Conservation (phyloP, 805 yeast species). For the Cyberlindnera xishuangbannaensis region DNA sequence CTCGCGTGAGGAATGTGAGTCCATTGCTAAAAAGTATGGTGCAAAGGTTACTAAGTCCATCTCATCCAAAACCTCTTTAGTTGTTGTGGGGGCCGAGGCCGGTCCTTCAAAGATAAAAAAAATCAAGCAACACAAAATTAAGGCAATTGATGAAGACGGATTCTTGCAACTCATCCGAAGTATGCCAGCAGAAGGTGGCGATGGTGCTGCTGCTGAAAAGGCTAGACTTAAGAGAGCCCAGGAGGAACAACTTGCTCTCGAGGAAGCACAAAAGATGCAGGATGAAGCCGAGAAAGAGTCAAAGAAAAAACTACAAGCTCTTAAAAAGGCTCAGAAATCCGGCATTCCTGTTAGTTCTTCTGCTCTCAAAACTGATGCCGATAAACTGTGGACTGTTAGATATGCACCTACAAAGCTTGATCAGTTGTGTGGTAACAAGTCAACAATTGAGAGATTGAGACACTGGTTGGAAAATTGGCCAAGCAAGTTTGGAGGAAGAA, state of each 20-base stretch:
- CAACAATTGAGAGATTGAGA: slow-evolving; percentile 57
- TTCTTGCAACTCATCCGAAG: slow-evolving; percentile 63
- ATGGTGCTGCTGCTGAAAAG: slow-evolving; percentile 68
- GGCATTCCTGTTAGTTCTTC: slow-evolving; percentile 20
- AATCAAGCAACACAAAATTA: slow-evolving; percentile 65
- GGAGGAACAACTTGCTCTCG: slow-evolving; percentile 53
- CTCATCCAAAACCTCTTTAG: slow-evolving; percentile 78
- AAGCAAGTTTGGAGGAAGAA: slow-evolving; percentile 46
- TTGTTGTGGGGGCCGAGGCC: slow-evolving; percentile 92
- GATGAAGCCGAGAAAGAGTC: slow-evolving; percentile 38
- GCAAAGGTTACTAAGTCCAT: slow-evolving; percentile 86
- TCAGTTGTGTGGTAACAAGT: slow-evolving; percentile 90
- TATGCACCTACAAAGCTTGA: slow-evolving; percentile 76
- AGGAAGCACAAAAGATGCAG: slow-evolving; percentile 44
- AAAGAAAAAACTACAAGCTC: slow-evolving; percentile 24
- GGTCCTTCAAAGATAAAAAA: slow-evolving; percentile 91
- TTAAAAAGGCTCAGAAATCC: slow-evolving; percentile 23
- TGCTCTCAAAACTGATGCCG: slow-evolving; percentile 38
- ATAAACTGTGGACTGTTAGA: slow-evolving; percentile 85
- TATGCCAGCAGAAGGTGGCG: slow-evolving; percentile 93
- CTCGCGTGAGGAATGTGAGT: slow-evolving; percentile 70
- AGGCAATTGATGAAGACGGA: slow-evolving; percentile 85
- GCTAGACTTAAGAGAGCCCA: slow-evolving; percentile 64
- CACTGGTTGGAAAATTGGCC: slow-evolving; percentile 82
- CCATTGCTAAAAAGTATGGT: slow-evolving; percentile 78